Conservation (phyloP, 495 filamentous ascomycete genomes). For the Zalerion maritima region DNA sequence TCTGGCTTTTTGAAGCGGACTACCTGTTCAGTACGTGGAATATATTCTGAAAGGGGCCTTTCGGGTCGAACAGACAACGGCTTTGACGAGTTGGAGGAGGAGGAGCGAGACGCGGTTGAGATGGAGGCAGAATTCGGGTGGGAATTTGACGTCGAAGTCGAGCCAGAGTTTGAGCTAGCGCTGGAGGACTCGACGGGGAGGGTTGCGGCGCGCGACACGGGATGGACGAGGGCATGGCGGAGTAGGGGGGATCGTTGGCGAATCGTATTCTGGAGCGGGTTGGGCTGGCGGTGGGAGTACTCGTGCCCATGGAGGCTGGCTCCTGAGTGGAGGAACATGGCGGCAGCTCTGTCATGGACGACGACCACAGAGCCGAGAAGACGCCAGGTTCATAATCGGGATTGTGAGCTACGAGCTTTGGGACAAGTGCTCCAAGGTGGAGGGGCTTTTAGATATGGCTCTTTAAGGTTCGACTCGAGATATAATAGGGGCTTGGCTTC, state of each 20-base stretch:
- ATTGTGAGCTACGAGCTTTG: no score
- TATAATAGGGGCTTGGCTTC: no score
- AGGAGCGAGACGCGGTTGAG: constrained; percentile 7
- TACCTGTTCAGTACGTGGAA: constrained; percentile 16
- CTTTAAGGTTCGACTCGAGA: no score
- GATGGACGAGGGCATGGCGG: constrained; percentile 25
- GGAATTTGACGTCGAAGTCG: neutral
- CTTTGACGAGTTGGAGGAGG: constrained; percentile 6
- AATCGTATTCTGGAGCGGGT: constrained; percentile 15
- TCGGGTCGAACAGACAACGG: constrained; percentile 4
- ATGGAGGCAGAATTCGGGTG: constrained; percentile 1
- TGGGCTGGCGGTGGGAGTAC: constrained; percentile 29
- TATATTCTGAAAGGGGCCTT: constrained; percentile 13
- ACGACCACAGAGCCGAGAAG: no score
- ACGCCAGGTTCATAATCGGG: no score
- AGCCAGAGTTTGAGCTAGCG: constrained; percentile 1
- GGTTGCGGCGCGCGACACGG: constrained; percentile 10
- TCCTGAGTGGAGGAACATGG: constrained; percentile 35
- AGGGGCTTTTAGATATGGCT: no score
- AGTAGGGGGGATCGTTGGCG: constrained; percentile 27
- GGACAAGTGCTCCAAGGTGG: no score
- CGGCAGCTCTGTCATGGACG: constrained; percentile 8
- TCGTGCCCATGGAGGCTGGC: constrained; percentile 43
- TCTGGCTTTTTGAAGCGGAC: constrained; percentile 20
- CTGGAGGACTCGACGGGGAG: constrained; percentile 1